These are phyloP conservation scores for Colletotrichum costaricense DNA, from an alignment of 2,329 filamentous ascomycete genomes.

Conservation along the genomic window DNA sequence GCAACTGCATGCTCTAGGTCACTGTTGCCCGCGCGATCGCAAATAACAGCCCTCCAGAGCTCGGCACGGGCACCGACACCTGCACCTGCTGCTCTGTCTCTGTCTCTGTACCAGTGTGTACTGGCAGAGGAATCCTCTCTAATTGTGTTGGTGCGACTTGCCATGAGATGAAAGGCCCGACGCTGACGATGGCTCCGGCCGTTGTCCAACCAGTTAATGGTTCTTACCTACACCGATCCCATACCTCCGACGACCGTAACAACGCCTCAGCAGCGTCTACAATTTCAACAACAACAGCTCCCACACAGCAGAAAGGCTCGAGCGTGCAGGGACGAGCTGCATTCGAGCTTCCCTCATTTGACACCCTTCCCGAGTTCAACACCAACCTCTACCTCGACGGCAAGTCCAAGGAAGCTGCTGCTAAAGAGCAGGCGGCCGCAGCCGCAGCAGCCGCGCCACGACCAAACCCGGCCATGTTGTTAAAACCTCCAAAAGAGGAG, in stretches of 20 bases:
- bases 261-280: conserved; percentile 16
- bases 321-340: conserved; percentile 47
- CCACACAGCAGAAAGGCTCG: conserved; percentile 35
- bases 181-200: conserved; percentile 53
- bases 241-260: conserved; percentile 46
- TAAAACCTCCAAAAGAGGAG: conserved; percentile 21
- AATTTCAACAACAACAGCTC: conserved; percentile 4
- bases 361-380: conserved; percentile 61
- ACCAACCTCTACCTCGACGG: conserved; percentile 54
- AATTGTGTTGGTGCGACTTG: conserved; percentile 16
- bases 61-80: background rate
- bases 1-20: conserved; percentile 20
- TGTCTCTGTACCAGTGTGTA: background rate
- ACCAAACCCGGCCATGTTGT: conserved; percentile 14
- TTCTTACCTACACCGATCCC: conserved; percentile 46
- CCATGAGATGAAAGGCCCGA: conserved; percentile 51
- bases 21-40: conserved; percentile 16
- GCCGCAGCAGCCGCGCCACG: background rate
- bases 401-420: conserved; percentile 39
- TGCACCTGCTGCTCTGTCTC: conserved; percentile 17
- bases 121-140: background rate
- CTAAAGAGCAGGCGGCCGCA: conserved; percentile 41
- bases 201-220: conserved; percentile 41
- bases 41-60: conserved; percentile 3
- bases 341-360: conserved; percentile 66